Base-by-base conservation (phyloP, 2,329 filamentous ascomycete species). In the Diaporthe destruens region DNA sequence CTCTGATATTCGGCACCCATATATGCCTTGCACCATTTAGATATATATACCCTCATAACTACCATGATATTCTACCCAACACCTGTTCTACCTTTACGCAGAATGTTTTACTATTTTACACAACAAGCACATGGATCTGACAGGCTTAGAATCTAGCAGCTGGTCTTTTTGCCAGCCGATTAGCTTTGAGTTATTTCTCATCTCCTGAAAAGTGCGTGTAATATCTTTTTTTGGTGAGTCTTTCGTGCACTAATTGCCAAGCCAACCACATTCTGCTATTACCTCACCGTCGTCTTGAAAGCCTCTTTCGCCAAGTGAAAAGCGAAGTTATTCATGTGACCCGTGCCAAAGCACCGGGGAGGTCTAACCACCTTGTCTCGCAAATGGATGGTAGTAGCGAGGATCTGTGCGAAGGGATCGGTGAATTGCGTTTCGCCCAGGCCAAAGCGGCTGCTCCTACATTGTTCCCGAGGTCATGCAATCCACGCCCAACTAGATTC, bases 1-100 rank as follows among this genome's bases (percentile, higher is more conserved):
- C 32, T 18, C 12, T 6, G 16, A 25, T 8, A 32, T 51, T 66
- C 32, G 44, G 32, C 47, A 47, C n/a, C n/a, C 51, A 39, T 7
- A 53, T 65, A 34, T 39, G 53, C 25, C 44, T 29, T 51, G 47
- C 61, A 29, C 32, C 47, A 66, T 39, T 23, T 66, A 66, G 47
- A 66, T 53, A 66, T 32, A 49, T 66, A 66, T 66, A 66, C 61
- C 44, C 61, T 53, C 29, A n/a, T n/a, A n/a, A n/a, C 53, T 39
- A 16, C 25, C 12, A 53, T 53, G n/a, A 32, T 53, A n/a, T 36
- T 66, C 7, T 39, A 66, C n/a, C 18, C 61, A 7, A 5, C 16
- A 16, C 44, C n/a, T 11, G 44, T n/a, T 25, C n/a, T 51, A 51
- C n/a, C n/a, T 25, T 51, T 20, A 14, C 12, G 1, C 23, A 3